Evolutionary conservation across 2,329 filamentous ascomycete genomes (phyloP), one percentile per base, ranked within the genome.

Genomic region (Spiromastix sp.): DNA sequence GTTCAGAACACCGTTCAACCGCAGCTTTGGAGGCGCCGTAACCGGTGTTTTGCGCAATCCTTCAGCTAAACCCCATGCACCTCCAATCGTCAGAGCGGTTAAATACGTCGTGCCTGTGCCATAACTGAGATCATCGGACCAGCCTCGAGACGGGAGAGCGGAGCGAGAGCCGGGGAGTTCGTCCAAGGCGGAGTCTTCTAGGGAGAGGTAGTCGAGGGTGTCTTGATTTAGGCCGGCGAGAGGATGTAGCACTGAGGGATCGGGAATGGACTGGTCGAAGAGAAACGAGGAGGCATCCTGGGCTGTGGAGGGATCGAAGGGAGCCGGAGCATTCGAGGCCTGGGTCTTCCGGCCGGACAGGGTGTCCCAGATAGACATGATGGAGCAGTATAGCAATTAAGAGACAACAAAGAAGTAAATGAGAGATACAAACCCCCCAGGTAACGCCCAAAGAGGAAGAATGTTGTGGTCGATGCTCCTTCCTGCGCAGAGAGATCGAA

Each of bases 101-200:
- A 98, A 70, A 58, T 98, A 98, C 55, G 86, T 94, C 43, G 89
- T 79, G 50, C 91, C 91, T 15, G 91, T 93, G 54, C 93, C 91
- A 60, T 98, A 98, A 66, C 91, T 96, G 41, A 98, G 76, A 60
- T 98, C 91, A 57, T 98, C 91, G 42, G 87, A 93, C 78, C 93
- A 98, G 57, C 91, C 91, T 59, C 91, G 81, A 38, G 87, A 95
- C 28, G 93, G 91, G 36, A 98, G 74, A 36, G 87, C 81, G 28
- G 89, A 93, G 57, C 84, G 82, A 40, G 79, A 74, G 53, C 86
- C 87, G 32, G 87, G 86, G 13, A 93, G 73, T 52, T 93, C 79
- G 42, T 85, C 86, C 39, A 95, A 77, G 18, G 80, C 76, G 32
- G 85, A 84, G 58, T 98, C 93, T 64, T 98, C 91, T 54, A 98